Evolutionary conservation across 352 stramenopile genomes (phyloP).

Genomic region (Aphanomyces cochlioides): DNA sequence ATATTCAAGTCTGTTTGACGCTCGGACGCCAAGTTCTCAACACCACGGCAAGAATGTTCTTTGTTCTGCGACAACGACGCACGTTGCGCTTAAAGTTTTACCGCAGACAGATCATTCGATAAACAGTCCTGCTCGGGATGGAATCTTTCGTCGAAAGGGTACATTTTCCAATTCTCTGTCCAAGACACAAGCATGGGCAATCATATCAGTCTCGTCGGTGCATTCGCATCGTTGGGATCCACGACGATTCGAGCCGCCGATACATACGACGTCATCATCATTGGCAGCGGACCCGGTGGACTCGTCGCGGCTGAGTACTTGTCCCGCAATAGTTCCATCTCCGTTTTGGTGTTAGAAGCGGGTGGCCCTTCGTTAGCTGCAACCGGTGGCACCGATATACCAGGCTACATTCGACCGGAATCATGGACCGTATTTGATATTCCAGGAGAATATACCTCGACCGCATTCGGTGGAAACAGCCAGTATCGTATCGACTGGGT

Average conservation of each 20-base stretch:
- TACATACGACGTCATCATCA: constrained; percentile 51
- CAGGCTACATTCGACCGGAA: constrained; percentile 38
- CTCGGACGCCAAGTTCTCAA: no score
- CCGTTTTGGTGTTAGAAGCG: constrained; percentile 20
- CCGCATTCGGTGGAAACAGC: constrained; percentile 40
- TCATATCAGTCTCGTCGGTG: background rate
- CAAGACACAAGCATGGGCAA: background rate
- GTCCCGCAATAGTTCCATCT: constrained; percentile 33
- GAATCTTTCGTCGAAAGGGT: no score
- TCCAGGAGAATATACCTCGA: constrained; percentile 53
- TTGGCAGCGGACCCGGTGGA: constrained; percentile 53
- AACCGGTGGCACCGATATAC: constrained; percentile 45
- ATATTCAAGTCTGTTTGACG: no score
- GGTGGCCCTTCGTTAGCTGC: constrained; percentile 31
- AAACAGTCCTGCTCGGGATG: background rate
- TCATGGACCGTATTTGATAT: constrained; percentile 61
- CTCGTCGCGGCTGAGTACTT: constrained; percentile 60
- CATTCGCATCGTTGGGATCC: no score
- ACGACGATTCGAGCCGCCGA: background rate
- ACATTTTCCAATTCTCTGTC: background rate
- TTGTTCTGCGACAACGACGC: background rate
- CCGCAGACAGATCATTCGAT: background rate
- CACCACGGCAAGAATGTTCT: background rate
- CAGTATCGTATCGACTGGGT: constrained; percentile 53
- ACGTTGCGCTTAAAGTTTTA: background rate